phyloP scores from a whole-genome alignment of 1,284 basidiomycete species.

The Puccinia triticina region DNA sequence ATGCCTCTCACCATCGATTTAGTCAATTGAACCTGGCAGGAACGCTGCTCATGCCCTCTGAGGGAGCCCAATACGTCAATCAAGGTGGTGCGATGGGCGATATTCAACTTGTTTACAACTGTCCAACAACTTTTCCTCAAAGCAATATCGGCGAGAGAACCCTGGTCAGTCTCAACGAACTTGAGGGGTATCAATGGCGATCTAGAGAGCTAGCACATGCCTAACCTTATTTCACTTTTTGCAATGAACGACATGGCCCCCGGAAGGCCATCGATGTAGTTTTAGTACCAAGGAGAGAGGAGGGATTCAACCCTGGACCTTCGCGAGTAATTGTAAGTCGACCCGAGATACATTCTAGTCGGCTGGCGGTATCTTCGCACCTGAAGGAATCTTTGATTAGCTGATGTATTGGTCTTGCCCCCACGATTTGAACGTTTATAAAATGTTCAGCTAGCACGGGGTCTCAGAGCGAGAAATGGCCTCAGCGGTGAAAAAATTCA shows the following conservation, averaged over 20 bases:
- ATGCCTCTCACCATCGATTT: not conserved
- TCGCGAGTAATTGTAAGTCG: slow-evolving; percentile 30
- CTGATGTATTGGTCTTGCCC: not conserved
- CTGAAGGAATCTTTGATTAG: not conserved
- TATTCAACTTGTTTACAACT: slow-evolving; percentile 37
- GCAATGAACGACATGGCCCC: not conserved
- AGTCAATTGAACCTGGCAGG: not conserved
- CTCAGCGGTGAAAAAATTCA: slow-evolving; percentile 17
- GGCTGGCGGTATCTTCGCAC: slow-evolving; percentile 16
- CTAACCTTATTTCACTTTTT: not conserved
- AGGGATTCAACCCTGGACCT: slow-evolving; percentile 35
- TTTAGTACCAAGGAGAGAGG: slow-evolving; percentile 38
- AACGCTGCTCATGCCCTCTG: slow-evolving; percentile 21
- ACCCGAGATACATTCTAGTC: slow-evolving; percentile 46
- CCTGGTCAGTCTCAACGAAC: not conserved
- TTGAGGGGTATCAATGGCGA: not conserved
- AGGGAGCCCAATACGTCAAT: slow-evolving; percentile 39
- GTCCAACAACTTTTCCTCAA: slow-evolving; percentile 17
- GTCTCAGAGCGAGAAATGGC: slow-evolving; percentile 30
- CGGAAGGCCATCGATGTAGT: slow-evolving; percentile 31
- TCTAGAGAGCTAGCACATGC: not conserved
- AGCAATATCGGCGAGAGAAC: slow-evolving; percentile 18
- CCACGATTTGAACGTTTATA: not conserved
- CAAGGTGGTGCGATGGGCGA: slow-evolving; percentile 47
- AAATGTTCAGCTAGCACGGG: slow-evolving; percentile 16